Conservation (phyloP, 2,329 filamentous ascomycete genomes). For the Diaporthe destruens region DNA sequence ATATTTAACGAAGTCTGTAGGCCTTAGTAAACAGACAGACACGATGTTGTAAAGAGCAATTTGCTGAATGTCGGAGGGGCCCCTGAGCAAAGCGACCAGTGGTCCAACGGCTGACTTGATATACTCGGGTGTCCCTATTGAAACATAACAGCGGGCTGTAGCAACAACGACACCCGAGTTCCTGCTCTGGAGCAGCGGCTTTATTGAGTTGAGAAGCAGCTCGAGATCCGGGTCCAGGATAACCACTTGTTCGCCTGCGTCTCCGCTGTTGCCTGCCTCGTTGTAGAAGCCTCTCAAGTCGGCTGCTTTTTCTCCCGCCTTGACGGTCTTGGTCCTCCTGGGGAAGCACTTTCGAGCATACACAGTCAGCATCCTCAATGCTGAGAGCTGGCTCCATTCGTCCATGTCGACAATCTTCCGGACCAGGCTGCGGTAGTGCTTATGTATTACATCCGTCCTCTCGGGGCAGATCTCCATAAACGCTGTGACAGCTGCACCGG, state of each 20-base stretch:
- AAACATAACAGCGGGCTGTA: conserved; percentile 85
- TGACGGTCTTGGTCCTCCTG: conserved; percentile 70
- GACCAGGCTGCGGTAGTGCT: conserved; percentile 86
- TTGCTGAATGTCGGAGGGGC: conserved; percentile 88
- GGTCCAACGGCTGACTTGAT: conserved; percentile 83
- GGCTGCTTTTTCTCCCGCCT: conserved; percentile 53
- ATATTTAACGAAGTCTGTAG: conserved; percentile 87
- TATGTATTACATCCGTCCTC: conserved; percentile 87
- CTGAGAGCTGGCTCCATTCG: conserved; percentile 94
- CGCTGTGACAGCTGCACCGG: conserved; percentile 89
- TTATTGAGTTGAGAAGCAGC: conserved; percentile 82
- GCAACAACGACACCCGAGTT: conserved; percentile 94
- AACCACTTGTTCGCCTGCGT: conserved; percentile 66
- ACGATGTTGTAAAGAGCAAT: conserved; percentile 95
- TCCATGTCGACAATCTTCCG: conserved; percentile 98
- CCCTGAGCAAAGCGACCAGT: conserved; percentile 85
- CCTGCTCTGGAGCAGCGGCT: conserved; percentile 88
- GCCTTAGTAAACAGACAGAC: conserved; percentile 83
- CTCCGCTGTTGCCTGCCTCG: conserved; percentile 65
- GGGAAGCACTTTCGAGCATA: conserved; percentile 94
- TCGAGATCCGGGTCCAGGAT: conserved; percentile 85
- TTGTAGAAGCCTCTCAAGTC: conserved; percentile 84
- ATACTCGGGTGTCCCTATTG: conserved; percentile 84
- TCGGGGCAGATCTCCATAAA: conserved; percentile 93
- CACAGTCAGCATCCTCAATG: conserved; percentile 82